phyloP scores from a whole-genome alignment of 2,329 filamentous ascomycete genomes.

The Botryotinia narcissicola region DNA sequence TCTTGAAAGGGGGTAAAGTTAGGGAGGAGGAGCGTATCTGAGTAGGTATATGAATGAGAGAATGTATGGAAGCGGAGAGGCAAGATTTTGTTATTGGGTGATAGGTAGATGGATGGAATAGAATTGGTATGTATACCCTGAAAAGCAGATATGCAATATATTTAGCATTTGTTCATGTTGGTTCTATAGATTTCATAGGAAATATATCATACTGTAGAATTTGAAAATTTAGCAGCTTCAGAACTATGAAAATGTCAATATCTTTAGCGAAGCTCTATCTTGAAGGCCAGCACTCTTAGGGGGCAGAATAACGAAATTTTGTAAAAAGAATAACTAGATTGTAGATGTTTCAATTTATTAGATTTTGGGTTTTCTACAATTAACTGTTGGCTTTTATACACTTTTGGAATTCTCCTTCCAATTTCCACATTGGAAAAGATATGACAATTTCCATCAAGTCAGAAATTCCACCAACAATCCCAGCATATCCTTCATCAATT shows the following conservation, averaged over 20 bases:
- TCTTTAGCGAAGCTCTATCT: neutral
- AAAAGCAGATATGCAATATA: neutral
- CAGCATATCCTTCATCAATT: conserved; percentile 62
- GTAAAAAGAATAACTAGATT: neutral
- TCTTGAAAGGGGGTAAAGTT: neutral
- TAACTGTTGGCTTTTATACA: neutral
- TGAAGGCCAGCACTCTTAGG: neutral
- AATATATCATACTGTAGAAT: neutral
- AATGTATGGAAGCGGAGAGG: neutral
- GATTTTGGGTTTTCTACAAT: neutral
- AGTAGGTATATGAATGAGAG: no score
- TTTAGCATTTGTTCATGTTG: neutral
- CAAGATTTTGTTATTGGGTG: neutral
- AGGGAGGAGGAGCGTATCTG: neutral
- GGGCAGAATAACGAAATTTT: neutral
- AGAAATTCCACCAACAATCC: conserved; percentile 55
- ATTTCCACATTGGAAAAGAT: neutral
- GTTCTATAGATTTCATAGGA: neutral
- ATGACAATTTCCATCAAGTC: conserved; percentile 28
- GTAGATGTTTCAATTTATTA: neutral
- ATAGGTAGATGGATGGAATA: neutral
- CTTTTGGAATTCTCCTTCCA: neutral
- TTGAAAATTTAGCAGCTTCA: neutral
- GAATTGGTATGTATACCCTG: neutral
- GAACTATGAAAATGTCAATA: neutral